Conservation (phyloP, 441 rosid species). For the Erodium texanum region DNA sequence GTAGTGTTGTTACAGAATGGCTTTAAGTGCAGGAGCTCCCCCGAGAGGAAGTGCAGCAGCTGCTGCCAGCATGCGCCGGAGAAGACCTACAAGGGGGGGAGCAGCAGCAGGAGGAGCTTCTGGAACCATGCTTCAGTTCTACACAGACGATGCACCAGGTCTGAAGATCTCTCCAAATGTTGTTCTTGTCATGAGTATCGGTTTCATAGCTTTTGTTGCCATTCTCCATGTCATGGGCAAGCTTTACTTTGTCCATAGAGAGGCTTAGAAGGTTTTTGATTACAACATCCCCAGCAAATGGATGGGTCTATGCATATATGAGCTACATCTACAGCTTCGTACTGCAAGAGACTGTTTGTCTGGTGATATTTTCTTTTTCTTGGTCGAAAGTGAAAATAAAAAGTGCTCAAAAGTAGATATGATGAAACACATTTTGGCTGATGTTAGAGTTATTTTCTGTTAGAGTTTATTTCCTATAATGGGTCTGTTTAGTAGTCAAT, state of each 20-base stretch:
- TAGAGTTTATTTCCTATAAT: too few relatives aligned
- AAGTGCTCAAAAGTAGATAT: too few relatives aligned
- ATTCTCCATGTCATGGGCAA: conserved; percentile 6
- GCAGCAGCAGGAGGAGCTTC: conserved; percentile 1
- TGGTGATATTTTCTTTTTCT: too few relatives aligned
- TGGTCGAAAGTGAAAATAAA: too few relatives aligned
- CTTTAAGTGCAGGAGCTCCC: not conserved
- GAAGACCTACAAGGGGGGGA: not conserved
- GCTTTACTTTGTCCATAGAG: conserved; percentile 1
- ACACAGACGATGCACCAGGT: conserved; percentile 2
- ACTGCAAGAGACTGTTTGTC: too few relatives aligned
- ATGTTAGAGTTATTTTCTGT: too few relatives aligned
- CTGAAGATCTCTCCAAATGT: conserved; percentile 2
- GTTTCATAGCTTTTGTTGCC: conserved; percentile 7
- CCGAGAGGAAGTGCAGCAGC: not conserved
- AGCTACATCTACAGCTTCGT: too few relatives aligned
- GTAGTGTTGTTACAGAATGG: not conserved
- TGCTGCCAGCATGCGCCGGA: not conserved
- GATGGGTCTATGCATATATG: too few relatives aligned
- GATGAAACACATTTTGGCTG: too few relatives aligned
- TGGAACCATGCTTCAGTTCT: conserved; percentile 6
- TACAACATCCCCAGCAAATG: not conserved
- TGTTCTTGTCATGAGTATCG: conserved; percentile 6
- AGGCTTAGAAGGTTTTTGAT: not conserved
- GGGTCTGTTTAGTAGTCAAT: too few relatives aligned